These are phyloP conservation scores for Lepraria neglecta DNA, from an alignment of 495 filamentous ascomycete species.

Conservation along the genomic window DNA sequence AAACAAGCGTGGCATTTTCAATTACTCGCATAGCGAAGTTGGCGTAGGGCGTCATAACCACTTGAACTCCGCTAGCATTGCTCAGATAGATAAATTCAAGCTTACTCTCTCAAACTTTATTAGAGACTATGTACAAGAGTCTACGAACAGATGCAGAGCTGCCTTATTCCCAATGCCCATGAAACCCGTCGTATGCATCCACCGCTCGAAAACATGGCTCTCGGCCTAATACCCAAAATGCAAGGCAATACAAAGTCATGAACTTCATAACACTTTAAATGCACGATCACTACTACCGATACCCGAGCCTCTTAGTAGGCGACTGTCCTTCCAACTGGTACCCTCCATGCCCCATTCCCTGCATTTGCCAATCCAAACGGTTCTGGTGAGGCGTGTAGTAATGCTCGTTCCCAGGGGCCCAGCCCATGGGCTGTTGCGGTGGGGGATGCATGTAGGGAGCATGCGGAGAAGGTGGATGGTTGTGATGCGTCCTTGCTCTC, in stretches of 20 bases:
- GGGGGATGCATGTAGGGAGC: slow-evolving; percentile 14
- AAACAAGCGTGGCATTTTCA: no score
- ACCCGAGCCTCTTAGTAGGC: slow-evolving; percentile 24
- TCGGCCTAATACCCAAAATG: no score
- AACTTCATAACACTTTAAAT: background rate
- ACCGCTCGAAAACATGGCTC: no score
- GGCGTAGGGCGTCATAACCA: no score
- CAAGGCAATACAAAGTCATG: background rate
- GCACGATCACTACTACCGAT: slow-evolving; percentile 11
- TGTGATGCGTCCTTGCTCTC: slow-evolving; percentile 29
- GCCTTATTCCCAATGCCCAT: no score
- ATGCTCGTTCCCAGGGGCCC: background rate
- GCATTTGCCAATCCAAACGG: slow-evolving; percentile 13
- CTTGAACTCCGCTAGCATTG: no score
- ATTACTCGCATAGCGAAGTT: no score
- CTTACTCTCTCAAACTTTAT: no score
- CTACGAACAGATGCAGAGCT: no score
- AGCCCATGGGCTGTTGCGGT: slow-evolving; percentile 14
- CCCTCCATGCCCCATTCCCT: background rate
- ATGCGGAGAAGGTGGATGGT: slow-evolving; percentile 29
- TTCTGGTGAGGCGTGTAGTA: slow-evolving; percentile 22
- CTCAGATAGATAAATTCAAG: no score
- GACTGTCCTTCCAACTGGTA: slow-evolving; percentile 10
- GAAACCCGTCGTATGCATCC: no score
- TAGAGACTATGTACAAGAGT: no score